Conservation (phyloP, 2,329 filamentous ascomycete species). For the Nakataea oryzae region DNA sequence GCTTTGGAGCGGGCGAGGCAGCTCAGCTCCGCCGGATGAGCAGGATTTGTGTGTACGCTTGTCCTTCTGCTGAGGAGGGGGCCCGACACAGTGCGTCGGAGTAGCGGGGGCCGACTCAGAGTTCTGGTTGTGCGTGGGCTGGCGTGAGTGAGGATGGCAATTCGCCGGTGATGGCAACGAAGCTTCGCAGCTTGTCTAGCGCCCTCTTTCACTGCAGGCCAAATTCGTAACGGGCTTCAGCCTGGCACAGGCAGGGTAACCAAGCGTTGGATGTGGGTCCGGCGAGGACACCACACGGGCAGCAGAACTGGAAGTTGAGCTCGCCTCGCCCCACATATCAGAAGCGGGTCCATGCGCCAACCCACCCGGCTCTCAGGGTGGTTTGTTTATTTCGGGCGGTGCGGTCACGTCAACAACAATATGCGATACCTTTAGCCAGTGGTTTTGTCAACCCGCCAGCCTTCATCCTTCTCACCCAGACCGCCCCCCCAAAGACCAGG, state of each 20-base stretch:
- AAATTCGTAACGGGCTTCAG: conserved; percentile 2
- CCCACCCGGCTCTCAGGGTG: background rate
- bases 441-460: background rate
- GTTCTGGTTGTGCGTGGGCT: background rate
- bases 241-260: background rate
- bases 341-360: background rate
- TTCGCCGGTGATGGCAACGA: background rate
- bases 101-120: background rate
- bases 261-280: background rate
- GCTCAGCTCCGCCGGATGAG: background rate
- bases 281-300: background rate
- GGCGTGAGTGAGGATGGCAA: background rate
- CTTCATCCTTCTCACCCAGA: background rate
- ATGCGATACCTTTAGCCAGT: background rate
- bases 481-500: background rate
- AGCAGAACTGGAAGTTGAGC: background rate
- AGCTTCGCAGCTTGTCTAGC: conserved; percentile 3
- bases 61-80: background rate
- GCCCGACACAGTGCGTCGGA: background rate
- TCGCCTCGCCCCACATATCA: background rate
- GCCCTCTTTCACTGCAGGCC: background rate
- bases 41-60: background rate
- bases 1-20: conserved; percentile 1
- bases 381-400: background rate
- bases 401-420: background rate